Evolutionary conservation across 345 rosid genomes (phyloP), one percentile per base, ranked within the genome.

Genomic region (Arabidopsis suecica): DNA sequence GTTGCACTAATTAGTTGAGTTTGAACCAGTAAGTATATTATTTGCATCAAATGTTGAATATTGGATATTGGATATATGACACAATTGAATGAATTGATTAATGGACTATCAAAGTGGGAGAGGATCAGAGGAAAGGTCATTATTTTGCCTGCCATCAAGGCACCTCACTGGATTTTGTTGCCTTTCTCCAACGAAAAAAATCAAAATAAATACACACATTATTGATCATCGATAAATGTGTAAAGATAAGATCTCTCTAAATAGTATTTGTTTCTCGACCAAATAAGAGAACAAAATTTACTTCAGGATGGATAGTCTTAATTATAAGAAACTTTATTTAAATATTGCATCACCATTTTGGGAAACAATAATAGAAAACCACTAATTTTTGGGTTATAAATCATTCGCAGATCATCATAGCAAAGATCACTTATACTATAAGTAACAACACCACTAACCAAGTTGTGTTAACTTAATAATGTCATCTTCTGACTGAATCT

Each of bases 131-230:
- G 45, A 9, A 50, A 75, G 14, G 64, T 54, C 74, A 76, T 76
- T 61, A 76, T 76, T 69, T 61, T 68, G 79, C 74, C 69, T 76
- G 74, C 79, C 79, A 76, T 76, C 64, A 61, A 60, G 38, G 54
- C 68, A 75, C 67, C 65, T 76, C 53, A 49, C 60, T 68, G 40
- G 33, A 18, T 59, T 75, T 60, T 68, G 69, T 50, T 75, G 68
- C 69, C 74, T 50, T 68, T 68, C 68, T 60, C 68, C 62, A 50
- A 22, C 56, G 1, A 32, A 32, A 30, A 11, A 9, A 36, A 36
- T 16, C 3, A 2, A 13, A 42, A 44, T 1, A 65, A 33, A 33
- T 56, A 69, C 50, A 12, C 25, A 14, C 66, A 70, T 70, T 70
- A 77, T 77, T 77, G 53, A 55, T 55, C 71, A 36, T 70, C 48